Percentiles rank a stretch among this genome's conserved stretches.
phyloP scores from a whole-genome alignment of 495 filamentous ascomycete genomes.

The Podospora conica region DNA sequence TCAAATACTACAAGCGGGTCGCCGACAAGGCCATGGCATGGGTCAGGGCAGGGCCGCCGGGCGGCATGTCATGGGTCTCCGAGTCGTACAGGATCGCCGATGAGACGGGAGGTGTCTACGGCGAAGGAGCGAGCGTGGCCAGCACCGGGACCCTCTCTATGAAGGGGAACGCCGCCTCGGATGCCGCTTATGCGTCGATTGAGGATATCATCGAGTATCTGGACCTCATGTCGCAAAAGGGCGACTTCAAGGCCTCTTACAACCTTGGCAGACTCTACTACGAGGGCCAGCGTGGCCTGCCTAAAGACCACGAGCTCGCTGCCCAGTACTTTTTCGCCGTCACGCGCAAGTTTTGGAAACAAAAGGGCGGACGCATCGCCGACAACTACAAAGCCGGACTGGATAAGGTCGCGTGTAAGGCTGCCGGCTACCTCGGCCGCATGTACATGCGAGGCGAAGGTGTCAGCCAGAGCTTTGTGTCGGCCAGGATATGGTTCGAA shows the following conservation, averaged over 20 bases:
- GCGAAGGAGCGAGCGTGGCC: conserved; percentile 84
- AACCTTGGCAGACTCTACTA: conserved; percentile 85
- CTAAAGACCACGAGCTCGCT: conserved; percentile 65
- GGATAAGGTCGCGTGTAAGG: conserved; percentile 81
- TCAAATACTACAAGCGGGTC: conserved; percentile 83
- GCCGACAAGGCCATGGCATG: conserved; percentile 89
- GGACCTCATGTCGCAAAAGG: conserved; percentile 88
- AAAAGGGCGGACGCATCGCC: conserved; percentile 42
- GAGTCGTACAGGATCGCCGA: conserved; percentile 80
- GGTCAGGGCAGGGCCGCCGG: conserved; percentile 83
- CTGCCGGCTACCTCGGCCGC: conserved; percentile 82
- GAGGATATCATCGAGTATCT: conserved; percentile 94
- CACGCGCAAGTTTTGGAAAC: conserved; percentile 85
- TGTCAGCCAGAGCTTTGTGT: conserved; percentile 67
- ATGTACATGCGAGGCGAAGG: conserved; percentile 95
- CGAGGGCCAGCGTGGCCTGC: conserved; percentile 72
- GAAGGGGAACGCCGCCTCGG: conserved; percentile 60
- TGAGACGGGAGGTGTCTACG: conserved; percentile 87
- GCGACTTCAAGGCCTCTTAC: conserved; percentile 86
- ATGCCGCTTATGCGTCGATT: conserved; percentile 65
- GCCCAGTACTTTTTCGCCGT: conserved; percentile 79
- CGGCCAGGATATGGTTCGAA: conserved; percentile 79
- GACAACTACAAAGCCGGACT: conserved; percentile 47
- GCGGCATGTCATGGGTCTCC: conserved; percentile 67
- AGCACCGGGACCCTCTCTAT: conserved; percentile 84